Evolutionary conservation across 306 rosid genomes (phyloP).

Genomic region (Pyrus betulifolia): DNA sequence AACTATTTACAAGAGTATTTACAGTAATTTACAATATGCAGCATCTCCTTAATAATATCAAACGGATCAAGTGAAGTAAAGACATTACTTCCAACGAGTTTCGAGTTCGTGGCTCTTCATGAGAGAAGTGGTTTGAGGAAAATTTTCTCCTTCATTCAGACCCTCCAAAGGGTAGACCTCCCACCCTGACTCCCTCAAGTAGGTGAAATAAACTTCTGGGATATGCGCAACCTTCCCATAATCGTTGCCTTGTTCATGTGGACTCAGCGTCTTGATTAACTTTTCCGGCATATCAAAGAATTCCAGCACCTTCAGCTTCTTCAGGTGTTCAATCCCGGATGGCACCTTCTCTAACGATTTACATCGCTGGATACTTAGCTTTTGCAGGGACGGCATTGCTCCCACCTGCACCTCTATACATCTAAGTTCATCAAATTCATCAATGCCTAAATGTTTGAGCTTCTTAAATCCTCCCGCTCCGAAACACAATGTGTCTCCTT

Average conservation of each 20-base stretch:
- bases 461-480: neutral
- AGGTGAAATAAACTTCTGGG: neutral
- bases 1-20: neutral
- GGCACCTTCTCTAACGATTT: neutral
- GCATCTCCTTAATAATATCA: neutral
- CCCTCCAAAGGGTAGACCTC: neutral
- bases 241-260: neutral
- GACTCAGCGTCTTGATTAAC: neutral
- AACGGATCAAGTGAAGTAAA: neutral
- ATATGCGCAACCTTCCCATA: neutral
- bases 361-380: neutral
- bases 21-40: neutral
- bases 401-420: neutral
- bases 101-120: neutral
- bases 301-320: neutral
- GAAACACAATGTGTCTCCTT: neutral
- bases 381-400: neutral
- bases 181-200: neutral
- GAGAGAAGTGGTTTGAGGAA: neutral
- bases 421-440: neutral
- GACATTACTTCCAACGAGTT: neutral
- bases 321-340: neutral
- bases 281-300: neutral
- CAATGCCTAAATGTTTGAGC: neutral
- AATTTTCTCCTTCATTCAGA: neutral